Percentiles rank a stretch among this genome's conserved stretches.
phyloP scores from a whole-genome alignment of 352 stramenopile genomes.

The Globisporangium parvum region DNA sequence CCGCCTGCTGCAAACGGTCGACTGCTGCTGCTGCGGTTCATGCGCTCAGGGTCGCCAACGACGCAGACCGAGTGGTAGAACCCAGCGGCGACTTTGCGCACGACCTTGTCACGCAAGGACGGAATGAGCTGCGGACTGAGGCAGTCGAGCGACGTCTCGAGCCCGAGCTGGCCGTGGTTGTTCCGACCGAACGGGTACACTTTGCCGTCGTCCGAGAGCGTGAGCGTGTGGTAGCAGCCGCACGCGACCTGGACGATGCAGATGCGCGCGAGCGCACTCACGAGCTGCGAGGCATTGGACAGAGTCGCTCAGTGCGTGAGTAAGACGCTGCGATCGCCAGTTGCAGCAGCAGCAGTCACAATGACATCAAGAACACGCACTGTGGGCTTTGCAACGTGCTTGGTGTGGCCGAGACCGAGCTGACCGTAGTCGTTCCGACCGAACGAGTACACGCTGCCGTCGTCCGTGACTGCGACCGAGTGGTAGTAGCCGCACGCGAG shows the following conservation, averaged over 20 bases:
- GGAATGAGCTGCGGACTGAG: constrained; percentile 68
- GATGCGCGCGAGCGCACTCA: constrained; percentile 43
- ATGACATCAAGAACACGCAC: constrained; percentile 19
- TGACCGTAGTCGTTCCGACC: constrained; percentile 93
- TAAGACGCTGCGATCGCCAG: not conserved
- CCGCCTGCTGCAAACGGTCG: not conserved
- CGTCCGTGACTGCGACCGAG: constrained; percentile 69
- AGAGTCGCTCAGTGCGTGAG: not conserved
- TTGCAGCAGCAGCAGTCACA: not conserved
- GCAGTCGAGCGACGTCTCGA: constrained; percentile 70
- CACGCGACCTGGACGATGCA: constrained; percentile 72
- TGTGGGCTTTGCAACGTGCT: constrained; percentile 44
- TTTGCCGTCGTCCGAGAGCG: constrained; percentile 77
- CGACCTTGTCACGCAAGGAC: constrained; percentile 40
- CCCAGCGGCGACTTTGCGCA: constrained; percentile 82
- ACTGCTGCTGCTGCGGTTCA: not conserved
- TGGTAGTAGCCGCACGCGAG: constrained; percentile 92
- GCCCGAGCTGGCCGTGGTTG: constrained; percentile 90
- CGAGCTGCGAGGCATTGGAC: constrained; percentile 21
- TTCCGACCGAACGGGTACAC: constrained; percentile 92
- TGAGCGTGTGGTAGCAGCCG: constrained; percentile 83
- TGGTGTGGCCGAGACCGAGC: constrained; percentile 86
- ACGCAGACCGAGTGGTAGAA: constrained; percentile 91
- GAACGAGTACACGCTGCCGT: constrained; percentile 78
- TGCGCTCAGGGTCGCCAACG: constrained; percentile 14